Conservation (phyloP, 352 stramenopile species). For the Aphanomyces invadans region DNA sequence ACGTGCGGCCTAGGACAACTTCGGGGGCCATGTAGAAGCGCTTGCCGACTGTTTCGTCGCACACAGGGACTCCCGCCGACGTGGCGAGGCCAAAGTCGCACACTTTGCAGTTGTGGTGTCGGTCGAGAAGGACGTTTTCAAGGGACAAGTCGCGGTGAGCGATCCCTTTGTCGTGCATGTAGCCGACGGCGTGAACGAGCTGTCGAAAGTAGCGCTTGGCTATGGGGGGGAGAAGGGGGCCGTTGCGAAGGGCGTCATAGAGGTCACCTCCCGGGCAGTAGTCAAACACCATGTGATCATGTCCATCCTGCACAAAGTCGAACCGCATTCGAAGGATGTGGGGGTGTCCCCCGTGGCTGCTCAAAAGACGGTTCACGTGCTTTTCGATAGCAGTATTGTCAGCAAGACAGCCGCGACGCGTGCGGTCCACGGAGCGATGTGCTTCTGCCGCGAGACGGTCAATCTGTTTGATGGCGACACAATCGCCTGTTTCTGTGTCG, state of each 20-base stretch:
- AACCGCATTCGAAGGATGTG: conserved; percentile 59
- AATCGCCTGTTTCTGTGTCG: conserved; percentile 38
- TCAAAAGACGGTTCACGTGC: conserved; percentile 53
- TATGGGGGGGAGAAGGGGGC: neutral
- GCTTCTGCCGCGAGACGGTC: conserved; percentile 44
- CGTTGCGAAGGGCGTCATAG: neutral
- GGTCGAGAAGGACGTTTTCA: conserved; percentile 91
- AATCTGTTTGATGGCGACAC: conserved; percentile 71
- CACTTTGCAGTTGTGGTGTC: conserved; percentile 45
- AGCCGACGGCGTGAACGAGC: conserved; percentile 77
- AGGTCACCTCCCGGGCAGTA: neutral
- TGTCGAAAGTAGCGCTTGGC: conserved; percentile 36
- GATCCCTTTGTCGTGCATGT: conserved; percentile 79
- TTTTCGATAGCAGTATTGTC: conserved; percentile 66
- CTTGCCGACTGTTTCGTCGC: conserved; percentile 33
- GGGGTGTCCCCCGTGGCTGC: conserved; percentile 48
- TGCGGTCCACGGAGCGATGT: conserved; percentile 41
- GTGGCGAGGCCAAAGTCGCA: conserved; percentile 24
- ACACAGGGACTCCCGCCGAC: neutral
- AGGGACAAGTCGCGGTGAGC: conserved; percentile 91
- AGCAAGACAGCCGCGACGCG: conserved; percentile 33
- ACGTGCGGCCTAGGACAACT: conserved; percentile 22
- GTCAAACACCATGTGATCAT: conserved; percentile 46
- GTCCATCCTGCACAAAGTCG: conserved; percentile 51
- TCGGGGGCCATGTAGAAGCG: conserved; percentile 33